Percentiles rank a stretch among this genome's conserved stretches.
Conservation (phyloP, 2,329 filamentous ascomycete genomes). For the Diaporthe vexans region DNA sequence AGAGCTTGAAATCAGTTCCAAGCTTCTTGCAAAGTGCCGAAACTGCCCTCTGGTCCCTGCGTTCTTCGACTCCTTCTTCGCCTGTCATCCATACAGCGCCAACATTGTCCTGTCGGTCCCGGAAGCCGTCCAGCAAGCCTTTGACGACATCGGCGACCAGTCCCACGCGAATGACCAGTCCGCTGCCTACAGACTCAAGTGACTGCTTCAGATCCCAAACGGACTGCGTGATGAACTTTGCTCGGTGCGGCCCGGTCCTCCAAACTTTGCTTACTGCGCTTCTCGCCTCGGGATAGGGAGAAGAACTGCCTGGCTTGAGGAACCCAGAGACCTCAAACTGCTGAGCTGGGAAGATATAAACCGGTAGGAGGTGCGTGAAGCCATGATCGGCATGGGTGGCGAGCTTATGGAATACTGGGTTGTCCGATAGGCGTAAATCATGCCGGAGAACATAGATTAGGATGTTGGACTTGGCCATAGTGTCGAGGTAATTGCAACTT, state of each 20-base stretch:
- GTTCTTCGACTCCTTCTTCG: slow-evolving; percentile 79
- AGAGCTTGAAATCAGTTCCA: slow-evolving; percentile 73
- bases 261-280: slow-evolving; percentile 77
- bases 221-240: slow-evolving; percentile 79
- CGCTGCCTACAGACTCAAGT: slow-evolving; percentile 71
- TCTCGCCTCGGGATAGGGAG: slow-evolving; percentile 77
- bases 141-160: slow-evolving; percentile 70
- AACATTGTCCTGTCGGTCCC: slow-evolving; percentile 61
- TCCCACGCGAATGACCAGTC: slow-evolving; percentile 75
- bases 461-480: slow-evolving; percentile 59
- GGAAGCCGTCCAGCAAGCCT: slow-evolving; percentile 66
- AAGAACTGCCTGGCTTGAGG: slow-evolving; percentile 65
- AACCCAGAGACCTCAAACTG: slow-evolving; percentile 84
- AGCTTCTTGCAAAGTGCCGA: slow-evolving; percentile 65
- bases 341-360: slow-evolving; percentile 77
- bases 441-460: slow-evolving; percentile 80
- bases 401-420: slow-evolving; percentile 76
- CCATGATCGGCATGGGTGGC: slow-evolving; percentile 63
- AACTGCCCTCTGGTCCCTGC: slow-evolving; percentile 71
- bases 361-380: slow-evolving; percentile 78
- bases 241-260: slow-evolving; percentile 80
- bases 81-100: slow-evolving; percentile 80
- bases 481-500: background rate
- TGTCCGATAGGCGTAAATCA: slow-evolving; percentile 81
- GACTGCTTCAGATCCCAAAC: slow-evolving; percentile 79